phyloP scores from a whole-genome alignment of 1,139 yeast species.

The Scheffersomyces titani region DNA sequence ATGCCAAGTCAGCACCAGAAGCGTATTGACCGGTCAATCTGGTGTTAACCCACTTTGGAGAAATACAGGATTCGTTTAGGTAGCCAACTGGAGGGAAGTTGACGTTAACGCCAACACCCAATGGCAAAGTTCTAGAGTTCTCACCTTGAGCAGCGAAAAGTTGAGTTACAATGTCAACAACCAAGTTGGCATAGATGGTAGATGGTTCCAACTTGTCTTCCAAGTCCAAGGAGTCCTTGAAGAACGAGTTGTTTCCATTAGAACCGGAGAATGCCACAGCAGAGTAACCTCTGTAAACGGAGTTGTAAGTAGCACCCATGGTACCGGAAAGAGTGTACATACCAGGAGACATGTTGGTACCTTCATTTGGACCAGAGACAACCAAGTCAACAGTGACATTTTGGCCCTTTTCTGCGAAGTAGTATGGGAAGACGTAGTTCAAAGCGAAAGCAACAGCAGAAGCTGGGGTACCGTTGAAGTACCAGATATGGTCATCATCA shows the following conservation, averaged over 20 bases:
- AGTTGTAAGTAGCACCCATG: constrained; percentile 45
- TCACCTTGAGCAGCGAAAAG: constrained; percentile 33
- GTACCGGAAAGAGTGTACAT: constrained; percentile 46
- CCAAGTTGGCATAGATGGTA: constrained; percentile 42
- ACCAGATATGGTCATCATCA: constrained; percentile 46
- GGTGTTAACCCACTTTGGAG: constrained; percentile 39
- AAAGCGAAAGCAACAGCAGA: constrained; percentile 45
- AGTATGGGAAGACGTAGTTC: constrained; percentile 43
- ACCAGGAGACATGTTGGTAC: constrained; percentile 43
- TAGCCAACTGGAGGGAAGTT: constrained; percentile 48
- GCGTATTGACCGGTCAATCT: constrained; percentile 42
- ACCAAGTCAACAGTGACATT: constrained; percentile 41
- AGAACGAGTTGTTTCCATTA: constrained; percentile 44
- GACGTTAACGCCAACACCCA: constrained; percentile 48
- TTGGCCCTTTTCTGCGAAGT: constrained; percentile 19
- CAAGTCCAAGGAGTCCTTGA: constrained; percentile 36
- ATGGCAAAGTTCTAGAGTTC: constrained; percentile 36
- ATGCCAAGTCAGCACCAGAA: constrained; percentile 26
- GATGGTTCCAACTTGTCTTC: constrained; percentile 34
- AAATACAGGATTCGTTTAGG: constrained; percentile 32
- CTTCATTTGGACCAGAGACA: constrained; percentile 52
- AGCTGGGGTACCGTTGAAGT: constrained; percentile 52
- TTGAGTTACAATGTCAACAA: constrained; percentile 39
- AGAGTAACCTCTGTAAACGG: constrained; percentile 45
- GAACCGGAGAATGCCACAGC: constrained; percentile 50